phyloP scores from a whole-genome alignment of 2,329 filamentous ascomycete genomes.

The Alternaria sp. region DNA sequence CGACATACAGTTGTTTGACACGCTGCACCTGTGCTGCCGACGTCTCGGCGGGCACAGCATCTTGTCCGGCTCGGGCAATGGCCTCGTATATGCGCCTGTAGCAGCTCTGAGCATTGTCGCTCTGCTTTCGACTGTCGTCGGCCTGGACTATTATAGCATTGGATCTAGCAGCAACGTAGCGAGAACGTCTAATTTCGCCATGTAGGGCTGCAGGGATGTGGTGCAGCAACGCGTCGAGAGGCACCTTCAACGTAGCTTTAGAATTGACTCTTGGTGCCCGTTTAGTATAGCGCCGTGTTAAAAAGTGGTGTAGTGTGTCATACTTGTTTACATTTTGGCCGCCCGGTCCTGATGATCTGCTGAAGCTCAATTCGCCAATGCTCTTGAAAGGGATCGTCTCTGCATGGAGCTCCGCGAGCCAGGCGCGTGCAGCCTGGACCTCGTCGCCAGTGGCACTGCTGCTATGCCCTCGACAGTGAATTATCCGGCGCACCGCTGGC shows the following conservation, averaged over 20 bases:
- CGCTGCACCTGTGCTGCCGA: conserved; percentile 61
- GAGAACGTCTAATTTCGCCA: conserved; percentile 57
- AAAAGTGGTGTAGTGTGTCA: conserved; percentile 20
- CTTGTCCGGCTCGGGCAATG: conserved; percentile 58
- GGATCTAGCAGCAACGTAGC: conserved; percentile 62
- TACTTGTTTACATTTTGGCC: conserved; percentile 75
- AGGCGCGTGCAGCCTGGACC: conserved; percentile 57
- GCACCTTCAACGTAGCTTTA: conserved; percentile 68
- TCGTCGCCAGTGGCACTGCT: conserved; percentile 33
- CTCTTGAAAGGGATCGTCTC: conserved; percentile 60
- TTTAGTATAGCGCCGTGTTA: conserved; percentile 38
- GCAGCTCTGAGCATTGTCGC: conserved; percentile 65
- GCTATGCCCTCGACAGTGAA: conserved; percentile 1
- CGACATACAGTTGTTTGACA: conserved; percentile 65
- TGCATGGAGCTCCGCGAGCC: conserved; percentile 61
- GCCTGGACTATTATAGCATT: conserved; percentile 66
- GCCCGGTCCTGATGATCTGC: conserved; percentile 68
- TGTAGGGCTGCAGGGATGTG: conserved; percentile 63
- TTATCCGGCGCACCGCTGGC: background rate
- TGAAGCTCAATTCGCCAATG: conserved; percentile 66
- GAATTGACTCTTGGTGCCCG: conserved; percentile 65
- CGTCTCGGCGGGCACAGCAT: conserved; percentile 65
- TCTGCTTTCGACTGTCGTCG: conserved; percentile 68
- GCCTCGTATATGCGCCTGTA: conserved; percentile 64
- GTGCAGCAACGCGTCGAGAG: conserved; percentile 59